A percentile compares a stretch with the other conserved stretches of the same genome.
Conservation (phyloP, 1,284 basidiomycete species). For the Phellopilus nigrolimitatus region DNA sequence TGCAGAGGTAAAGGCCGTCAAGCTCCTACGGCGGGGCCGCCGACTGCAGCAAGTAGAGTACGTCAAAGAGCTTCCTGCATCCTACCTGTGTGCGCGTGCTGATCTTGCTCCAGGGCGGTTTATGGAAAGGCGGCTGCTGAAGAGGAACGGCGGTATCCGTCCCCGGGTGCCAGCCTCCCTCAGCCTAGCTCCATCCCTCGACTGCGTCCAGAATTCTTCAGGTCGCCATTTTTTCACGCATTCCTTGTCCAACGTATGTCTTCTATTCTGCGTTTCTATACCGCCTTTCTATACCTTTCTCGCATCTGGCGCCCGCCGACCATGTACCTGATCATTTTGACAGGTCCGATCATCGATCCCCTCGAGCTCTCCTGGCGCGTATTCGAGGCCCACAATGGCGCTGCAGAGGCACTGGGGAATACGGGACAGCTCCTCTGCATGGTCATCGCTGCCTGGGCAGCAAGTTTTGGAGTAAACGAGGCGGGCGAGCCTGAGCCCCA, state of each 20-base stretch:
- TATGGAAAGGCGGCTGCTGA: conserved; percentile 46
- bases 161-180: conserved; percentile 17
- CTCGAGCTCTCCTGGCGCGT: conserved; percentile 71
- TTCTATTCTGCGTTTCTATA: conserved; percentile 8
- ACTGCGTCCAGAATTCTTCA: conserved; percentile 73
- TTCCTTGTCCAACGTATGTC: conserved; percentile 76
- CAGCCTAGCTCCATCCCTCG: conserved; percentile 54
- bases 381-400: conserved; percentile 54
- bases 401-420: conserved; percentile 45
- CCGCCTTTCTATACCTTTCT: not conserved
- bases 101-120: conserved; percentile 31
- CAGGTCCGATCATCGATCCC: conserved; percentile 70
- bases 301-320: conserved; percentile 22
- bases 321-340: conserved; percentile 19
- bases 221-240: conserved; percentile 75
- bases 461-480: conserved; percentile 81
- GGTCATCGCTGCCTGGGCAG: conserved; percentile 78
- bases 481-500: conserved; percentile 47
- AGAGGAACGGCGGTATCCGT: conserved; percentile 28
- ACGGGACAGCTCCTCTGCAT: conserved; percentile 64
- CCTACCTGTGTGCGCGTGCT: not conserved
- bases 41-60: conserved; percentile 77
- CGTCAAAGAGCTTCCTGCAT: too few relatives aligned
- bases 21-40: conserved; percentile 76
- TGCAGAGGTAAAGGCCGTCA: conserved; percentile 82